A percentile compares a stretch with the other conserved stretches of the same genome.
Conservation (phyloP, 139 green algal species). For the Diplosphaera chodatii region DNA sequence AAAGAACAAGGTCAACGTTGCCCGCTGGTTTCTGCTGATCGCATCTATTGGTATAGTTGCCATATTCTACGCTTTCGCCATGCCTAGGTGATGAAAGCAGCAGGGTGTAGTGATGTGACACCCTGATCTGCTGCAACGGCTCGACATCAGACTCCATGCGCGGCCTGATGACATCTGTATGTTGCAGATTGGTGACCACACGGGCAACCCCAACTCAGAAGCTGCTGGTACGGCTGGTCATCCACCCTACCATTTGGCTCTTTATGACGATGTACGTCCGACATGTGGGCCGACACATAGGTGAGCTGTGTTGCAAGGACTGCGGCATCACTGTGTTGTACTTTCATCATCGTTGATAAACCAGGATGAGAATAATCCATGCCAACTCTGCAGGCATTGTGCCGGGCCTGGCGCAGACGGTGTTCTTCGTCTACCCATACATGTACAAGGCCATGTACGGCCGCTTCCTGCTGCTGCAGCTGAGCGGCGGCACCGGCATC, state of each 20-base stretch:
- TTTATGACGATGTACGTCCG: constrained; percentile 18
- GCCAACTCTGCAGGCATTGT: constrained; percentile 23
- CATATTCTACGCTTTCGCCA: constrained; percentile 5
- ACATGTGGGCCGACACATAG: constrained; percentile 8
- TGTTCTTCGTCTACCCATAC: constrained; percentile 19
- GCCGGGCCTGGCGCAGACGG: constrained; percentile 12
- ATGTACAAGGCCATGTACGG: constrained; percentile 37
- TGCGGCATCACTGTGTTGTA: no score
- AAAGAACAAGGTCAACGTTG: not conserved
- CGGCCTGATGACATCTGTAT: no score
- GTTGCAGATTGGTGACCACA: constrained; percentile 10
- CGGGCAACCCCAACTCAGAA: not conserved
- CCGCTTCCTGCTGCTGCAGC: constrained; percentile 44
- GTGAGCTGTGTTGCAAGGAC: not conserved
- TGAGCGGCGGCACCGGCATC: not conserved
- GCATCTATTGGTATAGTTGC: not conserved
- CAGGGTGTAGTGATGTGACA: no score
- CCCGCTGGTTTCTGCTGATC: constrained; percentile 1
- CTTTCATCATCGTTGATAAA: no score
- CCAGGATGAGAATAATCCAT: no score
- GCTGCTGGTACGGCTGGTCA: constrained; percentile 25
- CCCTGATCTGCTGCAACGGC: no score
- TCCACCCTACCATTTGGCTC: constrained; percentile 33
- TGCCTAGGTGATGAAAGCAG: not conserved
- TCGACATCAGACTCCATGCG: no score